Percentiles rank a stretch among this genome's conserved stretches.
These are phyloP conservation scores for Neurospora sp. DNA, from an alignment of 2,329 filamentous ascomycete genomes.

Conservation along the genomic window DNA sequence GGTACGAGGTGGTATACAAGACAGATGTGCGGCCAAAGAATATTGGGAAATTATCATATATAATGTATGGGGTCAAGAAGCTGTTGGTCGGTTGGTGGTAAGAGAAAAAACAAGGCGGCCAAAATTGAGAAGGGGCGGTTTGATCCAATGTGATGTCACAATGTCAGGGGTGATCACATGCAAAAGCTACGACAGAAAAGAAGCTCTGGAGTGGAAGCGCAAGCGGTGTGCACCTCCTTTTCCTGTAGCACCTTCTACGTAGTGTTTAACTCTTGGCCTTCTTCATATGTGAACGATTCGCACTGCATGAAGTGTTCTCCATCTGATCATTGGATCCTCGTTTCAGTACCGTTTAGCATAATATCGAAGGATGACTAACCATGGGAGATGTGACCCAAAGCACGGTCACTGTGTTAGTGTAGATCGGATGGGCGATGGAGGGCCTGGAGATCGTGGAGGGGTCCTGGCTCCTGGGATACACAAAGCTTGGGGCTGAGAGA, in stretches of 20 bases:
- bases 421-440: background rate
- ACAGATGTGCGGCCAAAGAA: background rate
- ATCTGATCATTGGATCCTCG: background rate
- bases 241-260: background rate
- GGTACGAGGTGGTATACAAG: background rate
- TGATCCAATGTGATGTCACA: background rate
- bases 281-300: background rate
- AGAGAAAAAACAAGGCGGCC: background rate
- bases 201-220: background rate
- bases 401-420: background rate
- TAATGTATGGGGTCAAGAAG: background rate
- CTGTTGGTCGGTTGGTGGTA: background rate
- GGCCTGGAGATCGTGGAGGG: background rate
- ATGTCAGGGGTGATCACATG: background rate
- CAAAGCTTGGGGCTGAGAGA: background rate
- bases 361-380: background rate
- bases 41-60: background rate
- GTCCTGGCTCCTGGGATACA: background rate
- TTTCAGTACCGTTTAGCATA: background rate
- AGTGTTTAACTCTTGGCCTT: background rate
- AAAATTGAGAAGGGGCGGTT: background rate
- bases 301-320: background rate
- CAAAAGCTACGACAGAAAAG: background rate
- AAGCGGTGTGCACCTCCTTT: background rate
- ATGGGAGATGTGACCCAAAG: background rate